phyloP scores from a whole-genome alignment of 371 early-diverging fungal species.

The Rhizopus sp. region DNA sequence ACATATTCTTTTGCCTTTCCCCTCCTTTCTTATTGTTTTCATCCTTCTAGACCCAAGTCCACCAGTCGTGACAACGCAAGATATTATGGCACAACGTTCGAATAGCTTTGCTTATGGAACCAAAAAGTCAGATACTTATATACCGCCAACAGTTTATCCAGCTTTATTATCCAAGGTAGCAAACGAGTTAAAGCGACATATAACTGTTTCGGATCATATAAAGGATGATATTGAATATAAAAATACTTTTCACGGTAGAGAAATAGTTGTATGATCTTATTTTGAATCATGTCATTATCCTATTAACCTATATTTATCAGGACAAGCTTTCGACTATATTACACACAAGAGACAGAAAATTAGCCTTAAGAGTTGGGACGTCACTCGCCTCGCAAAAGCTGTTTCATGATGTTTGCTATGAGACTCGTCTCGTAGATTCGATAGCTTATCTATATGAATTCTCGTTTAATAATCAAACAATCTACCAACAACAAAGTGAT shows the following conservation, averaged over 20 bases:
- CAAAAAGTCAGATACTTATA: not conserved
- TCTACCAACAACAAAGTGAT: slow-evolving; percentile 15
- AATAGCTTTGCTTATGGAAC: slow-evolving; percentile 37
- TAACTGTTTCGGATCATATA: slow-evolving; percentile 53
- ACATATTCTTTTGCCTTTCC: too few species aligned
- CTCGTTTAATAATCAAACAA: slow-evolving; percentile 2
- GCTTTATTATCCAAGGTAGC: slow-evolving; percentile 85
- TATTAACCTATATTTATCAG: slow-evolving; percentile 21
- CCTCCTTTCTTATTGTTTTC: not conserved
- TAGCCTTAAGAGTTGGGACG: slow-evolving; percentile 70
- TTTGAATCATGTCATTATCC: not conserved
- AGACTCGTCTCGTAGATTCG: slow-evolving; percentile 65
- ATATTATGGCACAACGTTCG: slow-evolving; percentile 31
- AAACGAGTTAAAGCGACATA: slow-evolving; percentile 61
- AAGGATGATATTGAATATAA: slow-evolving; percentile 84
- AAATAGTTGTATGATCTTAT: slow-evolving; percentile 61
- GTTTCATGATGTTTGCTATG: slow-evolving; percentile 74
- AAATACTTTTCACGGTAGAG: slow-evolving; percentile 79
- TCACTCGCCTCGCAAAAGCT: slow-evolving; percentile 68
- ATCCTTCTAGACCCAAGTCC: slow-evolving; percentile 4
- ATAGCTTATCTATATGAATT: slow-evolving; percentile 66
- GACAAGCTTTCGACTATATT: slow-evolving; percentile 56
- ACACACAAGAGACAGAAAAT: slow-evolving; percentile 62
- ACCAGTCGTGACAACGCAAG: slow-evolving; percentile 18
- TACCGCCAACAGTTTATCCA: slow-evolving; percentile 41